Evolutionary conservation across 257 asterid genomes (phyloP).

Genomic region (Jaltomata sinuosa): DNA sequence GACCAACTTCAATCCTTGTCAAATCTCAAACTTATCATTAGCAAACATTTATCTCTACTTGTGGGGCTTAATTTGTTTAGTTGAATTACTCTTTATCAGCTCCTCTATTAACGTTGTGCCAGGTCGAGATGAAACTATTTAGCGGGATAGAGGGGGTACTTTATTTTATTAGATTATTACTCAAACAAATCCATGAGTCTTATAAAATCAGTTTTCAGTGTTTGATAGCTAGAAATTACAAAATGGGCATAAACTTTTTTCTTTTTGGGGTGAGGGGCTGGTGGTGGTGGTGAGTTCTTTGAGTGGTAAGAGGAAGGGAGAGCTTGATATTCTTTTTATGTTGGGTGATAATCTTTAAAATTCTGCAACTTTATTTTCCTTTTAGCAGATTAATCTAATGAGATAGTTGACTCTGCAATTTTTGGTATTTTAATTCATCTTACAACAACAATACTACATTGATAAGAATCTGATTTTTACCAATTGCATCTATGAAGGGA

Average conservation of each 20-base stretch:
- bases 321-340: not conserved
- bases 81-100: not conserved
- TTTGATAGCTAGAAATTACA: not conserved
- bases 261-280: not conserved
- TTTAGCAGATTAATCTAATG: not conserved
- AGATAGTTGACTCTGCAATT: not conserved
- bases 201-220: not conserved
- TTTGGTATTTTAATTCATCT: not conserved
- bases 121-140: not conserved
- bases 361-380: not conserved
- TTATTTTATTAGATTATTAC: not conserved
- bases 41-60: not conserved
- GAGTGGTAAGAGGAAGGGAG: not conserved
- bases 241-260: not conserved
- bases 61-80: not conserved
- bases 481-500: slow-evolving; percentile 39
- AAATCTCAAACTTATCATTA: not conserved
- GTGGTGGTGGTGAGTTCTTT: not conserved
- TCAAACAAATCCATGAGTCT: not conserved
- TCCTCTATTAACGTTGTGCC: not conserved
- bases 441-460: not conserved
- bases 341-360: not conserved
- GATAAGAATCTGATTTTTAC: not conserved
- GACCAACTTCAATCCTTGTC: not conserved
- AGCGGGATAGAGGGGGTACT: not conserved